Conservation (phyloP, 345 rosid genomes). For the Aurinia saxatilis region DNA sequence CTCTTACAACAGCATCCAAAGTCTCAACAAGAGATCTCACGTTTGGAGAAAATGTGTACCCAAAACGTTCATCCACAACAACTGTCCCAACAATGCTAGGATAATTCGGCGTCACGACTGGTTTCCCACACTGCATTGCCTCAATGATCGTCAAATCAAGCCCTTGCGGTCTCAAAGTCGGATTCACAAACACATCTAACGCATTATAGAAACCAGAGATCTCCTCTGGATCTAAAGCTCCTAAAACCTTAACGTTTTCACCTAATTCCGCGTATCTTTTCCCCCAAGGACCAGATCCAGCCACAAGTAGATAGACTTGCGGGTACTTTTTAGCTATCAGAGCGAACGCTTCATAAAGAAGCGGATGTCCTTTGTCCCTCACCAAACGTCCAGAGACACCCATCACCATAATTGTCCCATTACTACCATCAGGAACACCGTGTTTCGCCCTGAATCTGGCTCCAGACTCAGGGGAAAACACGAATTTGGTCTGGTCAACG, state of each 20-base stretch:
- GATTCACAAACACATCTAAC: conserved; percentile 62
- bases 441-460: conserved; percentile 35
- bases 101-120: conserved; percentile 56
- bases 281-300: conserved; percentile 77
- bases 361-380: conserved; percentile 72
- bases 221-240: conserved; percentile 41
- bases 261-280: conserved; percentile 53
- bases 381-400: conserved; percentile 75
- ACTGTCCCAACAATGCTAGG: conserved; percentile 68
- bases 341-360: conserved; percentile 51
- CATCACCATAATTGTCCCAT: conserved; percentile 35
- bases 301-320: conserved; percentile 42
- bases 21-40: conserved; percentile 55
- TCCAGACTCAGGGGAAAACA: conserved; percentile 32
- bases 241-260: conserved; percentile 45
- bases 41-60: conserved; percentile 65
- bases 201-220: conserved; percentile 60
- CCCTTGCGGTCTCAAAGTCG: conserved; percentile 67
- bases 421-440: conserved; percentile 30
- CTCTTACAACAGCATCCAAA: conserved; percentile 40
- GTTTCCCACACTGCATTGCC: conserved; percentile 73
- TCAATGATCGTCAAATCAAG: conserved; percentile 61
- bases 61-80: conserved; percentile 40
- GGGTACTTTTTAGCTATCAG: conserved; percentile 31
- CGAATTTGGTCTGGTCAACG: conserved; percentile 49